Conservation (phyloP, 768 basidiomycete species). For the Serendipita sp. region DNA sequence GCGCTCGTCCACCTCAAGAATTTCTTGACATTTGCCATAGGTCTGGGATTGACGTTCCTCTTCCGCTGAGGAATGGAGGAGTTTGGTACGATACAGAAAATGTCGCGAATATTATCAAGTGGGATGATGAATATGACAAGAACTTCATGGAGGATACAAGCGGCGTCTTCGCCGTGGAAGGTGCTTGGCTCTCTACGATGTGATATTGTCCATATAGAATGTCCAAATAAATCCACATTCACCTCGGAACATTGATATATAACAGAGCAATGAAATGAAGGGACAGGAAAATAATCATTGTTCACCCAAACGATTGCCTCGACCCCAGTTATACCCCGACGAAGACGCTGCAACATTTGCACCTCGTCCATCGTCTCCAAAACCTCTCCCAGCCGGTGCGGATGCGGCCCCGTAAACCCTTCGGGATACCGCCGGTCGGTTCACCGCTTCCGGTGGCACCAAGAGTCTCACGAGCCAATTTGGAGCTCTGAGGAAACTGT, state of each 20-base stretch:
- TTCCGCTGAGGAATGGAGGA: not conserved
- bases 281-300: not conserved
- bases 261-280: not conserved
- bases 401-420: not conserved
- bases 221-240: not conserved
- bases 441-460: not conserved
- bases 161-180: not conserved
- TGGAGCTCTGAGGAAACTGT: not conserved
- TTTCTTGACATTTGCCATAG: not conserved
- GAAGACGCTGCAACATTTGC: not conserved
- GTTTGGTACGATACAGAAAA: not conserved
- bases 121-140: too few relatives aligned
- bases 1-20: not conserved
- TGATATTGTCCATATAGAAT: not conserved
- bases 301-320: not conserved
- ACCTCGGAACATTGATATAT: not conserved
- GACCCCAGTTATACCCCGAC: not conserved
- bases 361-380: conserved; percentile 1
- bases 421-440: not conserved
- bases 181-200: not conserved
- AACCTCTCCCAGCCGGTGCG: not conserved
- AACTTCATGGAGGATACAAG: too few relatives aligned
- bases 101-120: not conserved
- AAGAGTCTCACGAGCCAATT: not conserved
- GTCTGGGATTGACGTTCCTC: not conserved